Evolutionary conservation across 2,329 filamentous ascomycete species (phyloP), one percentile per base, ranked within the genome.

Genomic region (Pseudocercospora pini-densiflorae): DNA sequence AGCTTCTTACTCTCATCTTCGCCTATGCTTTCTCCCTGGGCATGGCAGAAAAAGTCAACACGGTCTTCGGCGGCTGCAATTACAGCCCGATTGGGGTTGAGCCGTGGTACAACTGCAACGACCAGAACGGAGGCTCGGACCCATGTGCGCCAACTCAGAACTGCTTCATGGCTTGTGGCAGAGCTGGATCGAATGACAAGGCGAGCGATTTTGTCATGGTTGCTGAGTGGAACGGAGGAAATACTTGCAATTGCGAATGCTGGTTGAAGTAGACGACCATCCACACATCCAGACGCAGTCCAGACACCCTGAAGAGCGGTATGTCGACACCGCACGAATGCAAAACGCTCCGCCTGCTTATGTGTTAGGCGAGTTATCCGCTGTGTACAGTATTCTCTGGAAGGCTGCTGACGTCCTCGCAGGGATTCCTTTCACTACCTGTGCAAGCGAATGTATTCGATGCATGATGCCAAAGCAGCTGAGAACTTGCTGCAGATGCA

Each of bases 41-140:
- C 19, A 24, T 63, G 24, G 57, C 61, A 9, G 53, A 53, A 19
- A 21, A 27, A 16, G 36, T 63, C 19, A 31, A 54, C n/a, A 45
- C 49, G 6, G 29, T 57, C 12, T 63, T 57, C 51, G 43, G 36
- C 9, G 33, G 53, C 51, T 58, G 53, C 53, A 29, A 19, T 14
- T 57, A 62, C 61, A 24, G 16, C 5, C n/a, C 31, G 9, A 23
- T 57, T 27, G 49, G 61, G 2, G 51, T 55, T 9, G 49, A 51
- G 49, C 53, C 61, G 27, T 63, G 61, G 61, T 31, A 58, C 51
- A 62, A 55, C 21, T 62, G 61, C 51, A 57, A 57, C 19, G 49
- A 55, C 14, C 49, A 31, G 24, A 62, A 57, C 60, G 49, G 24
- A 6, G 61, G 61, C 8, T 16, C 40, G 6, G 53, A 63, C 31